These are phyloP conservation scores for Setaria viridis DNA, from an alignment of 202 grass and related monocot genomes.

Conservation along the genomic window DNA sequence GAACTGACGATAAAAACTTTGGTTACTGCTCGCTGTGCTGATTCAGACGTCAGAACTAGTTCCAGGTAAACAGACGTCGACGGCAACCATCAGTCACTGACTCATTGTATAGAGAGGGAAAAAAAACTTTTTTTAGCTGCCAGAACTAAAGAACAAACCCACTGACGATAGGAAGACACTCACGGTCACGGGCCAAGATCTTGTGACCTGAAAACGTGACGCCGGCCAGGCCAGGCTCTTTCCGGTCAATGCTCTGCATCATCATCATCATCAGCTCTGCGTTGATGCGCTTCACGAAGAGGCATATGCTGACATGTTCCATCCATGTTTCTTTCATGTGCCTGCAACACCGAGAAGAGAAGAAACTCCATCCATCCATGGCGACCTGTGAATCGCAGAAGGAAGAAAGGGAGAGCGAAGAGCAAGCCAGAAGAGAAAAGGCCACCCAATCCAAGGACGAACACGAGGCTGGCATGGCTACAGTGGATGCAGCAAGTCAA, in stretches of 20 bases:
- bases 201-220: not conserved
- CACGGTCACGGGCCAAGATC: slow-evolving; percentile 21
- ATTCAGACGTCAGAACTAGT: not conserved
- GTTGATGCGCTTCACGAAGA: slow-evolving; percentile 9
- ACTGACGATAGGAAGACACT: slow-evolving; percentile 16
- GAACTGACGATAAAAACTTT: not conserved
- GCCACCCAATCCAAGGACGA: not conserved
- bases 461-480: slow-evolving; percentile 23
- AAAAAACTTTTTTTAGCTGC: not conserved
- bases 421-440: not conserved
- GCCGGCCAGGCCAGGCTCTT: slow-evolving; percentile 3
- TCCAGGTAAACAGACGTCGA: not conserved
- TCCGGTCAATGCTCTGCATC: slow-evolving; percentile 14
- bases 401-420: too few species aligned
- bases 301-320: not conserved
- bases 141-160: not conserved
- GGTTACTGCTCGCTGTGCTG: not conserved
- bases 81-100: not conserved
- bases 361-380: not conserved
- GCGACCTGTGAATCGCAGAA: not conserved
- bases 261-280: not conserved
- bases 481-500: slow-evolving; percentile 22
- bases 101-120: not conserved
- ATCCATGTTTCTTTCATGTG: not conserved
- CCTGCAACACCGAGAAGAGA: not conserved